phyloP scores from a whole-genome alignment of 1,284 basidiomycete species.

The Peniophora sp. region DNA sequence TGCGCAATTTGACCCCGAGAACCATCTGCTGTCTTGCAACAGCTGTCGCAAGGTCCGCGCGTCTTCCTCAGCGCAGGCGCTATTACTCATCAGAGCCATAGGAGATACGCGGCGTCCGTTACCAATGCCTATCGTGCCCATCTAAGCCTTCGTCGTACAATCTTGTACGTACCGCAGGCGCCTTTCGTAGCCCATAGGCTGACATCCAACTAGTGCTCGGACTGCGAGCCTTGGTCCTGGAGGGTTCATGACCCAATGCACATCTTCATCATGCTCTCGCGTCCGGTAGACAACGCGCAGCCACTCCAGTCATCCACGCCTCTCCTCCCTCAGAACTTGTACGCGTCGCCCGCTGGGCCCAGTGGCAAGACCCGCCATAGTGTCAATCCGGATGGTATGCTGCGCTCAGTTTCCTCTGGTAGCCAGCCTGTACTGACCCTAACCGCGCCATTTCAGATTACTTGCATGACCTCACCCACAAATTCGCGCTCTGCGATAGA shows the following conservation, averaged over 20 bases:
- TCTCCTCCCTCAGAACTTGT: constrained; percentile 56
- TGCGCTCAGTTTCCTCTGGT: constrained; percentile 1
- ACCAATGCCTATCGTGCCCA: constrained; percentile 72
- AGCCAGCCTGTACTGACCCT: not conserved
- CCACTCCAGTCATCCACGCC: constrained; percentile 54
- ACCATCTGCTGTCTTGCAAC: constrained; percentile 30
- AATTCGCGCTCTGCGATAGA: constrained; percentile 64
- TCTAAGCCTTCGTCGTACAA: constrained; percentile 55
- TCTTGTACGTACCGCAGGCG: constrained; percentile 38
- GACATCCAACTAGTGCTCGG: constrained; percentile 51
- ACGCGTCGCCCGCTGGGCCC: constrained; percentile 63
- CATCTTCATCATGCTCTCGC: constrained; percentile 78
- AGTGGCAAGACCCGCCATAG: constrained; percentile 22
- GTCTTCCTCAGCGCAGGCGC: not conserved
- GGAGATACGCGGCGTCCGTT: constrained; percentile 62
- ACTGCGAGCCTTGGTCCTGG: constrained; percentile 75
- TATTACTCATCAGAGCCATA: constrained; percentile 18
- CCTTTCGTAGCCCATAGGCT: constrained; percentile 5
- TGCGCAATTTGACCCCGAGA: constrained; percentile 32
- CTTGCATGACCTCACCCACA: constrained; percentile 58
- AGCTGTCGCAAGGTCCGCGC: not conserved
- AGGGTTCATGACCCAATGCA: constrained; percentile 75
- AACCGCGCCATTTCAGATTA: constrained; percentile 42
- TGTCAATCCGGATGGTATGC: constrained; percentile 53
- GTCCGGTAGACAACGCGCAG: constrained; percentile 52